phyloP scores from a whole-genome alignment of 371 early-diverging fungal genomes.

The Mortierella sp. region DNA sequence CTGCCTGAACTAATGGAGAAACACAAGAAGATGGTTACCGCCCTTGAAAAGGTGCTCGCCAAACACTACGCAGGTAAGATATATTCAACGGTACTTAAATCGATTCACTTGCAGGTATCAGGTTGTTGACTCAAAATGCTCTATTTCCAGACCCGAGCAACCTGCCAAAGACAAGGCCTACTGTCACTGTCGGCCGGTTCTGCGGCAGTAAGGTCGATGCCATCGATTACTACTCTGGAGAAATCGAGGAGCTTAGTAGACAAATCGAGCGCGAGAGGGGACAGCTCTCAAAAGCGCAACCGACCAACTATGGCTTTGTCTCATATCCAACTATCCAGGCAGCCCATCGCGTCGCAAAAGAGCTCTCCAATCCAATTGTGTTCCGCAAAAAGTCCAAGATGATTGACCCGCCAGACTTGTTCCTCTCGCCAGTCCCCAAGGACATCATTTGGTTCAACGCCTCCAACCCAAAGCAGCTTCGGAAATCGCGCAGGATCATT shows the following conservation, averaged over 20 bases:
- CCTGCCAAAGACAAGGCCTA: slow-evolving; percentile 64
- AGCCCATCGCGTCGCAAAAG: slow-evolving; percentile 71
- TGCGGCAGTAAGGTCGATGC: slow-evolving; percentile 80
- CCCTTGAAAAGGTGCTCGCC: slow-evolving; percentile 74
- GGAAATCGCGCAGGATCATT: slow-evolving; percentile 66
- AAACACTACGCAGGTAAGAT: slow-evolving; percentile 65
- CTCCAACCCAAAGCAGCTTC: slow-evolving; percentile 66
- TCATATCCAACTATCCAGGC: slow-evolving; percentile 70
- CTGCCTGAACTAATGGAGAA: slow-evolving; percentile 76
- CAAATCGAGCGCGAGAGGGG: slow-evolving; percentile 70
- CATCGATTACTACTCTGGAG: slow-evolving; percentile 77
- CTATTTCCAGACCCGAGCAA: slow-evolving; percentile 60
- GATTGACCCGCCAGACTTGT: slow-evolving; percentile 57
- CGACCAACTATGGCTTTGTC: slow-evolving; percentile 82
- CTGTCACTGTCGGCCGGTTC: slow-evolving; percentile 56
- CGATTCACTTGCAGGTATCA: no score
- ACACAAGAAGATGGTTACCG: slow-evolving; percentile 74
- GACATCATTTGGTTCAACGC: slow-evolving; percentile 87
- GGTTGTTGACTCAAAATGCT: no score
- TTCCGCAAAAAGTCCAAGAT: slow-evolving; percentile 42
- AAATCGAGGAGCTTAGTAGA: slow-evolving; percentile 72
- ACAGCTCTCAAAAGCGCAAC: slow-evolving; percentile 60
- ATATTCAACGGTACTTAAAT: neutral
- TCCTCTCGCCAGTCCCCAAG: slow-evolving; percentile 77
- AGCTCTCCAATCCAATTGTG: slow-evolving; percentile 49